A percentile compares a stretch with the other conserved stretches of the same genome.
These are phyloP conservation scores for Blastocystis sp. DNA, from an alignment of 352 stramenopile species.

Conservation along the genomic window DNA sequence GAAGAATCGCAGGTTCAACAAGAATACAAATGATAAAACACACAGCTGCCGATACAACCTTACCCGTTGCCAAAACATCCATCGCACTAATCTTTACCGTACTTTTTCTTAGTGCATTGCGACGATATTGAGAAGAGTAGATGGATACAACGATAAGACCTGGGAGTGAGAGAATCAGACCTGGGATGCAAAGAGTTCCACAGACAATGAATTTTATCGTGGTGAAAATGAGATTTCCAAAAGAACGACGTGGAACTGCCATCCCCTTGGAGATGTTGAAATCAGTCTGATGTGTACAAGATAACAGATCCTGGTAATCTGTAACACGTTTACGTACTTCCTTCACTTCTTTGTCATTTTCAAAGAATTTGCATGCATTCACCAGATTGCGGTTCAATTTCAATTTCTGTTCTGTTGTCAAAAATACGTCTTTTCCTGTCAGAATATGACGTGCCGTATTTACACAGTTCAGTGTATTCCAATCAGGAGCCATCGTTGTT, in stretches of 20 bases:
- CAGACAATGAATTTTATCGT: not conserved
- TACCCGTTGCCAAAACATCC: constrained; percentile 45
- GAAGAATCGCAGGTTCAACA: constrained; percentile 12
- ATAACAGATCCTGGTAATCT: constrained; percentile 34
- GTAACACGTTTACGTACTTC: not conserved
- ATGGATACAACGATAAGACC: constrained; percentile 22
- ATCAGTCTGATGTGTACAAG: constrained; percentile 22
- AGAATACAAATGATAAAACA: constrained; percentile 54
- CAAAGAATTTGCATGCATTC: constrained; percentile 3
- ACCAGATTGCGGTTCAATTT: constrained; percentile 52
- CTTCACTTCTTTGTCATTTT: not conserved
- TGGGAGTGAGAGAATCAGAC: constrained; percentile 29
- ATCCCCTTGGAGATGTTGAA: constrained; percentile 19
- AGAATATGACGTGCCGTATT: constrained; percentile 55
- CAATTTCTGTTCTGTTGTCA: constrained; percentile 52
- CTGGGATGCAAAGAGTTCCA: constrained; percentile 8
- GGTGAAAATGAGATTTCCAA: not conserved
- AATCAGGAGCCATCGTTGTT: constrained; percentile 59
- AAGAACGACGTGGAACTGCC: not conserved
- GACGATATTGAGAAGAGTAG: constrained; percentile 29
- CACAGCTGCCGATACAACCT: constrained; percentile 29
- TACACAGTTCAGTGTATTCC: constrained; percentile 49
- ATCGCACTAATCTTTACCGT: constrained; percentile 52
- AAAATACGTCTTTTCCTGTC: not conserved
- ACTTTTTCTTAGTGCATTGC: constrained; percentile 32